Conservation (phyloP, 305 asterid species). For the Caryopteris hybrid region DNA sequence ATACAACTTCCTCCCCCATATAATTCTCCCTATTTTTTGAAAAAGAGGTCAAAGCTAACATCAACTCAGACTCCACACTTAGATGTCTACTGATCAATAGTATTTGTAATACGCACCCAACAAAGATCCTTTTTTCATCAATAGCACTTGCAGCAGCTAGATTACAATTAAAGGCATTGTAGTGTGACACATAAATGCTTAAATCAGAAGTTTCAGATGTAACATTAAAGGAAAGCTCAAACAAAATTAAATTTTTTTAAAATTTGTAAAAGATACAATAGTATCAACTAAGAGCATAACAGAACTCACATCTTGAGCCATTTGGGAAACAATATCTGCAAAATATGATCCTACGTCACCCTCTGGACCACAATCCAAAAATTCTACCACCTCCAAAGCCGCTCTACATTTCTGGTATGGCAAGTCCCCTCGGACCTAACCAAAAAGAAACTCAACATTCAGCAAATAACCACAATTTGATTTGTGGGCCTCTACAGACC, state of each 20-base stretch:
- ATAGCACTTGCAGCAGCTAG: too few relatives aligned
- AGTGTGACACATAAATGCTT: not conserved
- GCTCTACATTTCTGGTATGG: too few relatives aligned
- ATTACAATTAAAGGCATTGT: too few relatives aligned
- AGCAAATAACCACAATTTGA: too few relatives aligned
- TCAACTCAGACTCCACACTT: not conserved
- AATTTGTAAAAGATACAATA: too few relatives aligned
- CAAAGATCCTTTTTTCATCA: too few relatives aligned
- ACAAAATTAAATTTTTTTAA: constrained; percentile 21
- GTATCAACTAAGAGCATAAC: too few relatives aligned
- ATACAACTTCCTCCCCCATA: not conserved
- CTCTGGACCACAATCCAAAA: constrained; percentile 54
- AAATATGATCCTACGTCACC: constrained; percentile 82
- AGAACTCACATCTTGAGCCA: constrained; percentile 98
- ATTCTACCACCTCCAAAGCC: too few relatives aligned
- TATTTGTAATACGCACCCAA: not conserved
- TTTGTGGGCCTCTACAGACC: too few relatives aligned
- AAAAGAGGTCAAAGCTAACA: too few relatives aligned
- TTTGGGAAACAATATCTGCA: constrained; percentile 88
- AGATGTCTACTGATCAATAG: not conserved
- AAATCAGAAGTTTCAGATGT: not conserved
- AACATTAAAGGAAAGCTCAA: not conserved
- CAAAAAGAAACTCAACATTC: too few relatives aligned
- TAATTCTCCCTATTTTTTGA: not conserved
- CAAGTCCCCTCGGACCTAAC: too few relatives aligned